Conservation (phyloP, 2,329 filamentous ascomycete genomes). For the Hypoxylon sp. region DNA sequence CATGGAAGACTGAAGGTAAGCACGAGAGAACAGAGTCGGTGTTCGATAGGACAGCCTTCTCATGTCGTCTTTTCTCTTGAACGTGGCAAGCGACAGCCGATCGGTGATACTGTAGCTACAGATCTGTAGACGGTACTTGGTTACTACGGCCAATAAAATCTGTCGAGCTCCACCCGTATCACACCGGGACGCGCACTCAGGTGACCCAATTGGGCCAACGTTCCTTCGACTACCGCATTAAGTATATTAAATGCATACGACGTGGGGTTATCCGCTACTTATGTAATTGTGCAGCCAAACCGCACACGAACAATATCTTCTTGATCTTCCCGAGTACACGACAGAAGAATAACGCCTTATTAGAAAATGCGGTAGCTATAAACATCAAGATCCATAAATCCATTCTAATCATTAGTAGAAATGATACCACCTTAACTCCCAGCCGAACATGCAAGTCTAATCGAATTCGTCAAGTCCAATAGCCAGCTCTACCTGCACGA, state of each 20-base stretch:
- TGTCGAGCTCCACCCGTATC: conserved; percentile 21
- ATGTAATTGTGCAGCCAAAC: background rate
- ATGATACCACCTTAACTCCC: no score
- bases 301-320: no score
- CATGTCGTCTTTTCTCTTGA: background rate
- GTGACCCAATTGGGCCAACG: conserved; percentile 35
- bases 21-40: conserved; percentile 13
- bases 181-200: conserved; percentile 34
- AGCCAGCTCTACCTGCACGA: background rate
- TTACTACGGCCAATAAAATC: conserved; percentile 13
- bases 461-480: conserved; percentile 6
- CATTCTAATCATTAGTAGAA: no score
- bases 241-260: background rate
- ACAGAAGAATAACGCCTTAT: no score
- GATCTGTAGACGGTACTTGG: no score
- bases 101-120: no score
- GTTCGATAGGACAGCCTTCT: background rate
- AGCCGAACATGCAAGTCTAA: no score
- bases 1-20: conserved; percentile 40
- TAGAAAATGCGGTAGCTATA: no score
- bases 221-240: background rate
- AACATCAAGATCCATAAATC: no score
- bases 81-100: background rate
- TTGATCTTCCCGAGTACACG: no score
- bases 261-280: conserved; percentile 7